Evolutionary conservation across 805 yeast species (phyloP).

Genomic region (Osmozyma mogii): DNA sequence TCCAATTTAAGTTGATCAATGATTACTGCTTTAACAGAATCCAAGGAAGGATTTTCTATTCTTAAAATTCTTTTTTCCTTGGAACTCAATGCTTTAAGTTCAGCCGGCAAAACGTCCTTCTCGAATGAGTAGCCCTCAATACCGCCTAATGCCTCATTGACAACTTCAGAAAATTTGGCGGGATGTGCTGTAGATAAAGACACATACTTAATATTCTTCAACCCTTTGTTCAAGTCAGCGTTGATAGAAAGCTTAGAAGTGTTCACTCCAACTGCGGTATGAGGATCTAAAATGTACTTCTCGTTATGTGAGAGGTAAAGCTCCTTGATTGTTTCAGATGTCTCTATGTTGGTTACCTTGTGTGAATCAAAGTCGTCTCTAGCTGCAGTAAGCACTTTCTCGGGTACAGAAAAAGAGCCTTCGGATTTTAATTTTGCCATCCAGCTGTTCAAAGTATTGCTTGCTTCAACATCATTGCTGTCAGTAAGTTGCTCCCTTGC

Average conservation of each 20-base stretch:
- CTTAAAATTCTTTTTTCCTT: conserved; percentile 69
- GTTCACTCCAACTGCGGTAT: conserved; percentile 89
- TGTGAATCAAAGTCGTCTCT: conserved; percentile 65
- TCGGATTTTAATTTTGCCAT: conserved; percentile 68
- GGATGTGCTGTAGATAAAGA: conserved; percentile 98
- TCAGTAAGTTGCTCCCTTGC: conserved; percentile 61
- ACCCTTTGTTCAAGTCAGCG: conserved; percentile 33
- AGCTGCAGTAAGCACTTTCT: conserved; percentile 58
- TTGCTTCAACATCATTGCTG: conserved; percentile 56
- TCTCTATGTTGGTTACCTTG: conserved; percentile 70
- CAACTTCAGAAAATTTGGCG: conserved; percentile 96
- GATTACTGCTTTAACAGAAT: conserved; percentile 67
- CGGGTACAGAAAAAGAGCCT: conserved; percentile 71
- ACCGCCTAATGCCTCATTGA: conserved; percentile 63
- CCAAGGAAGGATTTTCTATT: conserved; percentile 65
- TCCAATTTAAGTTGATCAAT: conserved; percentile 50
- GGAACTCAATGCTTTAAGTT: conserved; percentile 61
- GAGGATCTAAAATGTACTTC: conserved; percentile 89
- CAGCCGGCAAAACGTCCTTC: conserved; percentile 80
- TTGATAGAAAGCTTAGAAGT: conserved; percentile 60
- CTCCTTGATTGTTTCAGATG: conserved; percentile 68
- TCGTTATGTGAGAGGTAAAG: conserved; percentile 53
- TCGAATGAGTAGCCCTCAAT: conserved; percentile 78
- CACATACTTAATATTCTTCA: conserved; percentile 41
- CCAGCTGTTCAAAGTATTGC: conserved; percentile 63